Evolutionary conservation across 2,329 filamentous ascomycete species (phyloP).

Genomic region (Exophiala aquamarina): DNA sequence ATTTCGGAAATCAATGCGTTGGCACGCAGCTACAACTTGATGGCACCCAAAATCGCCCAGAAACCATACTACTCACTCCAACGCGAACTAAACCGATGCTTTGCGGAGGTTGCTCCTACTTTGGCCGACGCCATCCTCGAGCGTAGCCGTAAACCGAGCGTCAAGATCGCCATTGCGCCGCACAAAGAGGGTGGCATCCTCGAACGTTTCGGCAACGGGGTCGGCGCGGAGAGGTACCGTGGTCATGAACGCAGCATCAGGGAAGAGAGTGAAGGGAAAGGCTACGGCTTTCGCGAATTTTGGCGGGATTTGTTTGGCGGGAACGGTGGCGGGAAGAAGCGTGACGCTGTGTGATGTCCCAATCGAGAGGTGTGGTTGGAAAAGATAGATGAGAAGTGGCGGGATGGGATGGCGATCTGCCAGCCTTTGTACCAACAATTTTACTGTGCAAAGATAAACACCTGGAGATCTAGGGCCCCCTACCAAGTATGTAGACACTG

Average conservation of each 20-base stretch:
- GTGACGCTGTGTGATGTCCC: too few relatives aligned
- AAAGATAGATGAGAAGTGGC: too few relatives aligned
- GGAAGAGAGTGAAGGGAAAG: conserved; percentile 68
- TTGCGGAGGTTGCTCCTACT: conserved; percentile 77
- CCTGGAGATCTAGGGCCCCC: too few relatives aligned
- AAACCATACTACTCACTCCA: conserved; percentile 87
- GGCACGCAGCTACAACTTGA: conserved; percentile 87
- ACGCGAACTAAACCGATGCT: conserved; percentile 78
- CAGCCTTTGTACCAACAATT: too few relatives aligned
- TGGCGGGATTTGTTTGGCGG: conserved; percentile 74
- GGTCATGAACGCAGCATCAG: conserved; percentile 60
- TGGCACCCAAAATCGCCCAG: conserved; percentile 88
- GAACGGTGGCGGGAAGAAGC: conserved; percentile 1
- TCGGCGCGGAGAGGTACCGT: conserved; percentile 40
- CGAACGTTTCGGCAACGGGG: conserved; percentile 55
- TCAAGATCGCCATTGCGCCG: conserved; percentile 42
- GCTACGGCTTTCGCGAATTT: conserved; percentile 84
- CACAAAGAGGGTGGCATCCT: conserved; percentile 56
- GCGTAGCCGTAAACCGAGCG: conserved; percentile 56
- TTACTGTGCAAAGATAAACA: too few relatives aligned
- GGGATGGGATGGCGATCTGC: too few relatives aligned
- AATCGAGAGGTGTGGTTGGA: too few relatives aligned
- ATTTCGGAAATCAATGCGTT: conserved; percentile 76
- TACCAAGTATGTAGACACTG: too few relatives aligned
- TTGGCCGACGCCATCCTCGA: conserved; percentile 71